Evolutionary conservation across 1,139 yeast genomes (phyloP).

Genomic region (Blastobotrys elegans): DNA sequence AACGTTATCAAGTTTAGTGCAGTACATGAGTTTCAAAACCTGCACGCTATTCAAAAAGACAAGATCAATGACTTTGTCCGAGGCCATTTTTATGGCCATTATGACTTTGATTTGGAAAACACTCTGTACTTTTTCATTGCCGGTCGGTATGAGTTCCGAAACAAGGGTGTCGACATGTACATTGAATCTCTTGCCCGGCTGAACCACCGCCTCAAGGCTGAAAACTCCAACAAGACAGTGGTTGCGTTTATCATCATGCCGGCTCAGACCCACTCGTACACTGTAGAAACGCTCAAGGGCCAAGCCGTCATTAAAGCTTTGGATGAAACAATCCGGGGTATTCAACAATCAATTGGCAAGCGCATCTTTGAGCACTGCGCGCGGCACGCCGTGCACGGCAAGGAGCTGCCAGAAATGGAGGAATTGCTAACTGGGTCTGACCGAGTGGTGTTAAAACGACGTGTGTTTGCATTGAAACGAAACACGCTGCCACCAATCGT

Average conservation of each 20-base stretch:
- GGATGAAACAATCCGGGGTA: slow-evolving; percentile 84
- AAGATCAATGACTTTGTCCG: slow-evolving; percentile 91
- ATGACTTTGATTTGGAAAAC: slow-evolving; percentile 90
- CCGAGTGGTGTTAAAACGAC: slow-evolving; percentile 81
- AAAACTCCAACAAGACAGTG: slow-evolving; percentile 83
- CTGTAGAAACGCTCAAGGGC: slow-evolving; percentile 92
- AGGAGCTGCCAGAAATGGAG: slow-evolving; percentile 62
- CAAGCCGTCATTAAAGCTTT: slow-evolving; percentile 93
- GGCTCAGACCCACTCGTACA: slow-evolving; percentile 86
- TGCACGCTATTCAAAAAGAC: slow-evolving; percentile 87
- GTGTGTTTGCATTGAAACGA: slow-evolving; percentile 89
- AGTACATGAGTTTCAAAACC: slow-evolving; percentile 94
- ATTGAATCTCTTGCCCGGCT: slow-evolving; percentile 90
- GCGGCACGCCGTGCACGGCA: slow-evolving; percentile 60
- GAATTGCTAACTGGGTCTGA: slow-evolving; percentile 85
- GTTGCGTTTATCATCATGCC: slow-evolving; percentile 99
- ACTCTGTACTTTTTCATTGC: slow-evolving; percentile 94
- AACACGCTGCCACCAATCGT: slow-evolving; percentile 90
- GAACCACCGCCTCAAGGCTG: slow-evolving; percentile 76
- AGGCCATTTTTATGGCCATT: slow-evolving; percentile 96
- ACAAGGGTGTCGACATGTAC: slow-evolving; percentile 94
- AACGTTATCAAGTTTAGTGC: slow-evolving; percentile 96
- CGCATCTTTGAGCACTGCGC: slow-evolving; percentile 90
- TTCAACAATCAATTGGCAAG: slow-evolving; percentile 81
- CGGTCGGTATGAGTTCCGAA: slow-evolving; percentile 94